Percentiles rank a stretch among this genome's conserved stretches.
Evolutionary conservation across 108 stramenopile species (phyloP).

Genomic region (Chaetoceros muelleri): DNA sequence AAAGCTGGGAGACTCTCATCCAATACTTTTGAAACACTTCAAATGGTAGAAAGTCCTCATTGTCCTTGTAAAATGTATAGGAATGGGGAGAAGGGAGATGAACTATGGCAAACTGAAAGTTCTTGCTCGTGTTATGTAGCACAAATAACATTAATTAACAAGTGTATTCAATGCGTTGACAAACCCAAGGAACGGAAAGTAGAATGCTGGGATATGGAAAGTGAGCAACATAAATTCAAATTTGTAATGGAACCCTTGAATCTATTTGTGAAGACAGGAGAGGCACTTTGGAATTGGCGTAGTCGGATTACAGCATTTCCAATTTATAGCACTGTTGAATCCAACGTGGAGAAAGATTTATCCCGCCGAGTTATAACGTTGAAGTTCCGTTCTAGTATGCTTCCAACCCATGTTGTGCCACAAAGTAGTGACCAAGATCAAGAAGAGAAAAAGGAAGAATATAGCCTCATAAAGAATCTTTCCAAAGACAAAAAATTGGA

Average conservation of each 20-base stretch:
- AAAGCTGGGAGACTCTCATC: background rate
- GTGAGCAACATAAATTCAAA: slow-evolving; percentile 20
- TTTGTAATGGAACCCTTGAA: slow-evolving; percentile 24
- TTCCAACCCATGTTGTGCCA: slow-evolving; percentile 1
- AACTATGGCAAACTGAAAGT: no score
- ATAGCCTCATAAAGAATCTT: background rate
- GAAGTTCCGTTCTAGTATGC: background rate
- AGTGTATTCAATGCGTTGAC: slow-evolving; percentile 37
- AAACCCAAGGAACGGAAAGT: slow-evolving; percentile 41
- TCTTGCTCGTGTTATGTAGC: slow-evolving; percentile 48
- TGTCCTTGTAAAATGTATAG: background rate
- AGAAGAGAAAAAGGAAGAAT: background rate
- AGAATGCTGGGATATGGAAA: slow-evolving; percentile 47
- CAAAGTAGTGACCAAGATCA: background rate
- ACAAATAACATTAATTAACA: slow-evolving; percentile 27
- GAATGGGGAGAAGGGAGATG: no score
- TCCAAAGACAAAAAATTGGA: slow-evolving; percentile 20
- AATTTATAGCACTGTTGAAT: background rate
- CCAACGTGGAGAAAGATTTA: background rate
- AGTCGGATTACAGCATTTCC: slow-evolving; percentile 21
- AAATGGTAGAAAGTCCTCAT: background rate
- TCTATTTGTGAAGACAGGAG: slow-evolving; percentile 31
- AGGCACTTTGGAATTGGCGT: slow-evolving; percentile 59
- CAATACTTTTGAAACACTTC: background rate
- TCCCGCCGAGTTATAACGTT: background rate